Base-by-base conservation (phyloP, 2,329 filamentous ascomycete genomes). In the Neoscytalidium dimidiatum region DNA sequence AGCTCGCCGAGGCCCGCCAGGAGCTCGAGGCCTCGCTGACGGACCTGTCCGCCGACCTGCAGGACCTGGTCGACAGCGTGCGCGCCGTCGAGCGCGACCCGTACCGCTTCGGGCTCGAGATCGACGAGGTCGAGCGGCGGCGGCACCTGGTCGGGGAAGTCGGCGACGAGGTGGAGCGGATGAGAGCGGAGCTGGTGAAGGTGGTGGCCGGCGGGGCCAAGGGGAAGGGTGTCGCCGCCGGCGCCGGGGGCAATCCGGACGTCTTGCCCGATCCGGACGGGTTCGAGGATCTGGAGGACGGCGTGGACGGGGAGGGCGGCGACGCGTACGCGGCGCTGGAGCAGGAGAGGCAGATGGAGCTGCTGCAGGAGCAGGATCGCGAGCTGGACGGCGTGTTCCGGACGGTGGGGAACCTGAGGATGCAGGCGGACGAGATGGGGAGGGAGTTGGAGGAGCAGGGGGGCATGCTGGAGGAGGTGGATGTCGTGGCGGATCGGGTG, bases 381-480 rank as follows among this genome's bases (percentile, higher is more conserved):
- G 91, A 95, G 71, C 84, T 99, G 1, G 94, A 98, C 75, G 92
- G 91, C 17, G 94, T 99, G 52, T 97, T 96, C 75, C 87, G 89
- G 69, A 98, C 94, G 0, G 95, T 99, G 26, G 94, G 94, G 2
- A 97, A 93, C 75, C 80, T 99, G 74, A 84, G 94, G 64, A 85
- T 90, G 74, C 95, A 98, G 83, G 96, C 95, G 1, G 90, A 96
- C 78, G 92, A 93, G 71, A 99, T 99, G 94, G 94, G 95, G 1
- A 84, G 94, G 65, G 95, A 99, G 81, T 83, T 99, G 51, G 96
- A 97, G 79, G 95, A 99, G 81, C 95, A 99, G 83, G 86, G 85
- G 23, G 92, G 93, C 77, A 90, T 98, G 86, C 83, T 99, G 65
- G 89, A 95, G 68, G 89, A 91, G 61, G 90, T 96, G 44, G 94